A percentile compares a stretch with the other conserved stretches of the same genome.
These are phyloP conservation scores for Ambrosiella cleistominuta DNA, from an alignment of 2,329 filamentous ascomycete genomes.

Conservation along the genomic window DNA sequence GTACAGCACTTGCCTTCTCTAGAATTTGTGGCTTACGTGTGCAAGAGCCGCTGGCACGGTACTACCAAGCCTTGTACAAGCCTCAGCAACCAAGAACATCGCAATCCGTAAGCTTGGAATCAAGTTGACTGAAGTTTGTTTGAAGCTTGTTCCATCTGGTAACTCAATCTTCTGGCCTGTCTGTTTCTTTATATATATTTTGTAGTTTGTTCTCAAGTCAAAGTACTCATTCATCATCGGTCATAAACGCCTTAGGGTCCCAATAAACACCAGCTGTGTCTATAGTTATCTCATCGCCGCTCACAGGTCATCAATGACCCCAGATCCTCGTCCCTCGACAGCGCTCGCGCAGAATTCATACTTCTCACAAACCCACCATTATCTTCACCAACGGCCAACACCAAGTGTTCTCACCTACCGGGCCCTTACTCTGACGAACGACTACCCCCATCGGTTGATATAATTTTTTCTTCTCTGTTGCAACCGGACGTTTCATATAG, in stretches of 20 bases:
- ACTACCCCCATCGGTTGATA: no score
- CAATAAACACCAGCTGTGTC: no score
- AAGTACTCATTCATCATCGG: neutral
- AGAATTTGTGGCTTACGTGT: conserved; percentile 13
- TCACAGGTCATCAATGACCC: neutral
- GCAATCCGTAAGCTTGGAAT: neutral
- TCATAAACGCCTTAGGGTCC: neutral
- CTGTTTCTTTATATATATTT: neutral
- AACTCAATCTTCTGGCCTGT: neutral
- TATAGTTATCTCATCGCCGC: neutral
- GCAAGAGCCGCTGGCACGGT: conserved; percentile 1
- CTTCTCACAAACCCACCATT: no score
- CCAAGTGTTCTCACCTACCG: no score
- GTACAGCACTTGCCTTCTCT: no score
- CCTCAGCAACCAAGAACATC: neutral
- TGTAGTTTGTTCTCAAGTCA: neutral
- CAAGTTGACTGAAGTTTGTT: neutral
- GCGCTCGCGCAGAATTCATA: neutral
- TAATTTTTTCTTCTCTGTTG: no score
- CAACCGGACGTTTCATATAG: no score
- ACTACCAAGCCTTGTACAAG: neutral
- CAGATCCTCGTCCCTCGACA: neutral
- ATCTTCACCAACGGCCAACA: no score
- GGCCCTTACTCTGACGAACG: no score
- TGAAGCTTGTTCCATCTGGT: neutral